phyloP scores from a whole-genome alignment of 148 eudicot species.

The Heliamphora exappendiculata region DNA sequence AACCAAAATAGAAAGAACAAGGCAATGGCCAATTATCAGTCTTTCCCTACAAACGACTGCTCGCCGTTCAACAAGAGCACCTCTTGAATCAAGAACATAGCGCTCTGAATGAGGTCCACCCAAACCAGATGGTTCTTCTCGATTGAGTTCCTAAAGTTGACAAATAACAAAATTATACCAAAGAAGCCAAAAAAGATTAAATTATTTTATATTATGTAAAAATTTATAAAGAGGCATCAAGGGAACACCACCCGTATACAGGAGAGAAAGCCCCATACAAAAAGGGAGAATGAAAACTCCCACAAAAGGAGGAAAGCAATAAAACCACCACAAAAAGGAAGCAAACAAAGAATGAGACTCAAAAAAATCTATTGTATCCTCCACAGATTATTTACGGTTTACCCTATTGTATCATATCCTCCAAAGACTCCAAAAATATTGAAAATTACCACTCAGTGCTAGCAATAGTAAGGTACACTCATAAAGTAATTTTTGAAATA shows the following conservation, averaged over 20 bases:
- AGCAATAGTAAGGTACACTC: neutral
- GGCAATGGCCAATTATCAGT: slow-evolving; percentile 88
- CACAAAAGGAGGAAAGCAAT: no score
- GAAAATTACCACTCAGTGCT: neutral
- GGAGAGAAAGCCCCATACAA: no score
- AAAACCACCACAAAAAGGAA: no score
- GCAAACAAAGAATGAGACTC: no score
- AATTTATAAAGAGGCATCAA: no score
- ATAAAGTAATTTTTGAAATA: neutral
- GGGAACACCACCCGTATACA: no score
- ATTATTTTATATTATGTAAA: no score
- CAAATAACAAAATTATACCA: slow-evolving; percentile 11
- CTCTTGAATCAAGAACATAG: slow-evolving; percentile 81
- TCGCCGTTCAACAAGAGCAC: slow-evolving; percentile 83
- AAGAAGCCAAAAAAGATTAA: neutral
- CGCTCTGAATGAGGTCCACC: slow-evolving; percentile 80
- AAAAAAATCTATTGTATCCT: no score
- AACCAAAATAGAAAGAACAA: slow-evolving; percentile 81
- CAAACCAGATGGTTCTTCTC: slow-evolving; percentile 86
- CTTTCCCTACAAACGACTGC: slow-evolving; percentile 90
- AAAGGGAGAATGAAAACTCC: no score
- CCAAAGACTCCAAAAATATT: no score
- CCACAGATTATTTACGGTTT: no score
- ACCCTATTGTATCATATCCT: no score
- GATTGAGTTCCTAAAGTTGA: slow-evolving; percentile 66